Evolutionary conservation across 1,284 basidiomycete species (phyloP).

Genomic region (Meira miltonrushii): DNA sequence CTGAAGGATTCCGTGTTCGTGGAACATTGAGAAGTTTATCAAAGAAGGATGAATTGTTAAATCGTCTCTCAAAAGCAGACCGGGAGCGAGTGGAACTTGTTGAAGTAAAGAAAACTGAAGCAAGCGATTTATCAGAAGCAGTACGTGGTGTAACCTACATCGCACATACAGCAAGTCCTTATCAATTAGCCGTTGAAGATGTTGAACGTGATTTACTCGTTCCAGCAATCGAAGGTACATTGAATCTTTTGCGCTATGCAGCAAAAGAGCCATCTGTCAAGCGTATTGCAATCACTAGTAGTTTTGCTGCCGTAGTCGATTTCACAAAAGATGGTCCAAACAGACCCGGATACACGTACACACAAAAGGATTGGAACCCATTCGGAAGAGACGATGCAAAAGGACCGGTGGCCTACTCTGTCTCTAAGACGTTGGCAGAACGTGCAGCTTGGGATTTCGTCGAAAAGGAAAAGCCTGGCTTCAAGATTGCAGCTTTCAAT

Average conservation of each 20-base stretch:
- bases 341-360: conserved; percentile 36
- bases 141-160: conserved; percentile 39
- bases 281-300: conserved; percentile 45
- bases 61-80: conserved; percentile 22
- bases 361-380: conserved; percentile 39
- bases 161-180: conserved; percentile 35
- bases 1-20: conserved; percentile 34
- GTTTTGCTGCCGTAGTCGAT: conserved; percentile 42
- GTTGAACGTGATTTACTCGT: conserved; percentile 48
- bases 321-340: conserved; percentile 39
- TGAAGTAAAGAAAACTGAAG: conserved; percentile 49
- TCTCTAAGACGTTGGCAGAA: conserved; percentile 44
- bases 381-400: conserved; percentile 32
- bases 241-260: conserved; percentile 43
- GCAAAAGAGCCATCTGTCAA: conserved; percentile 35
- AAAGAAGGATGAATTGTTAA: conserved; percentile 37
- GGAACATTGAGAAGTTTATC: conserved; percentile 32
- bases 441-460: conserved; percentile 43
- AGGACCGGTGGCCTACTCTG: conserved; percentile 40
- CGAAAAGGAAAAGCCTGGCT: conserved; percentile 29
- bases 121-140: conserved; percentile 46
- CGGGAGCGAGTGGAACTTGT: conserved; percentile 35
- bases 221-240: conserved; percentile 52
- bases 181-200: conserved; percentile 44
- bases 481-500: conserved; percentile 31